Evolutionary conservation across 805 yeast genomes (phyloP).

Genomic region (Jamesozyma jinghongensis): DNA sequence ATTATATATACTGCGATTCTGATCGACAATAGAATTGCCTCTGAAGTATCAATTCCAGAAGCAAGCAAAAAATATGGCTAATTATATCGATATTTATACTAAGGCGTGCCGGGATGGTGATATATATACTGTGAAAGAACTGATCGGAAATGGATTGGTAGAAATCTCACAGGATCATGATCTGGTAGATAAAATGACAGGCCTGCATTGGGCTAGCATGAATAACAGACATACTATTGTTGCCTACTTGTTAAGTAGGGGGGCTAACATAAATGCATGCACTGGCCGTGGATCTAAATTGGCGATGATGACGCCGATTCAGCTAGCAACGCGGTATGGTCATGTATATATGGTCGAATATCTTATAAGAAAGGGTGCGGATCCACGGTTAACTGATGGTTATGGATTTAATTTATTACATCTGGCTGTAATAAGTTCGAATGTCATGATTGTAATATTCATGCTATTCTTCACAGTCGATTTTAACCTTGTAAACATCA

Average conservation of each 20-base stretch:
- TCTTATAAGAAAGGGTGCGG: conserved; percentile 55
- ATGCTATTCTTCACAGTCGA: conserved; percentile 33
- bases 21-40: no score
- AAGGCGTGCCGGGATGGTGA: conserved; percentile 50
- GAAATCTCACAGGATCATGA: conserved; percentile 31
- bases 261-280: conserved; percentile 48
- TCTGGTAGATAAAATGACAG: conserved; percentile 33
- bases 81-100: no score
- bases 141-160: conserved; percentile 35
- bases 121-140: conserved; percentile 38
- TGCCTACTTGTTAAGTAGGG: conserved; percentile 48
- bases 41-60: no score
- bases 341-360: conserved; percentile 68
- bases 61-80: no score
- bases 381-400: conserved; percentile 46
- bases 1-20: no score
- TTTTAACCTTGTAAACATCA: conserved; percentile 36
- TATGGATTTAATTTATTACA: conserved; percentile 78
- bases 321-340: conserved; percentile 88
- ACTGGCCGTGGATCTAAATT: not conserved
- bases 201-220: conserved; percentile 87
- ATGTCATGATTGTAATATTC: conserved; percentile 70
- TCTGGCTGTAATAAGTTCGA: conserved; percentile 81
- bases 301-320: conserved; percentile 50
- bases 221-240: conserved; percentile 61